Base-by-base conservation (phyloP, 2,329 filamentous ascomycete genomes). In the Stemphylium beticola region DNA sequence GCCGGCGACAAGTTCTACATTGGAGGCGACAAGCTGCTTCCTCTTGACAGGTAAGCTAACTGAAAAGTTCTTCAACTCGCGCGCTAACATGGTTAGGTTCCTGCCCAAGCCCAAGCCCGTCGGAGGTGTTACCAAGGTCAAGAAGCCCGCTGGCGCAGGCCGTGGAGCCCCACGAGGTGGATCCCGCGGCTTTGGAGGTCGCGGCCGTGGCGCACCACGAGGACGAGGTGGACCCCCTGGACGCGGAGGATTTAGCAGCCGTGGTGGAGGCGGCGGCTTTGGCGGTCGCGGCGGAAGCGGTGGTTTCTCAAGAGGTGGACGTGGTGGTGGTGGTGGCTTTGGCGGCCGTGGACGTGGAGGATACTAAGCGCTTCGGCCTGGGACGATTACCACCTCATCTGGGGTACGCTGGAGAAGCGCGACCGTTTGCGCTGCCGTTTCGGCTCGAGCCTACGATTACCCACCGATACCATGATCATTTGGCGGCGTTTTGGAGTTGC, bases 1-100 rank as follows among this genome's bases (percentile, higher is more conserved):
- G 80, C 88, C 60, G 95, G 95, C 74, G 95, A 98, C 83, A 96
- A 96, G 81, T 96, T 99, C 81, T 99, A 88, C 83, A 96, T 98
- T 73, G 91, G 89, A 68, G 86, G 88, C 72, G 95, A 98, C 81
- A 99, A 97, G 83, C 86, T 97, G 47, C 83, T 99, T 58, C 93
- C 95, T 39, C 82, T 98, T 68, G 95, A 99, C 78, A 92, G 90
- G 83, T 86, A 77, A 46, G 64, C 43, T 24, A 26, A n/a, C 39
- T 37, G 26, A 15, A 37, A 24, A 6, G 12, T 12, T 41, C 41
- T 51, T 37, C 26, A 31, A 39, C 15, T 43, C 33, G 42, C 15
- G 48, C 51, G 50, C 66, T 73, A 62, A 73, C 53, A 32, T 36
- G n/a, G 20, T 17, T 62, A 86, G 84, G 69, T 99, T 99, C 84